Conservation (phyloP, 2,329 filamentous ascomycete genomes). For the Blumeria graminis region DNA sequence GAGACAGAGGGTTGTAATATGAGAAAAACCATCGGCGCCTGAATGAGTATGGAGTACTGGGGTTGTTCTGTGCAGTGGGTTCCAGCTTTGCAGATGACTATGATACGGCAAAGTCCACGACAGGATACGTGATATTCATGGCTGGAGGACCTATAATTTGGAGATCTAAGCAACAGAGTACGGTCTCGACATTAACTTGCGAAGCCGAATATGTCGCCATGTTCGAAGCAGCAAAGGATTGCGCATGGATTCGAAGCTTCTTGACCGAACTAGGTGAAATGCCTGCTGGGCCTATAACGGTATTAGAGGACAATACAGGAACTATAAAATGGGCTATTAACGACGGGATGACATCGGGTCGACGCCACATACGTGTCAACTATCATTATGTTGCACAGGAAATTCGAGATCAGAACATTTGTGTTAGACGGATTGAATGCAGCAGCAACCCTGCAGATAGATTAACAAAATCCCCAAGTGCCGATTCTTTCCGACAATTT, state of each 20-base stretch:
- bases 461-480: not conserved
- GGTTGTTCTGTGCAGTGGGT: not conserved
- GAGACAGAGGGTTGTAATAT: not conserved
- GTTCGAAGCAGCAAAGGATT: not conserved
- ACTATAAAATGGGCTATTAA: not conserved
- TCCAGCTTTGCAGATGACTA: not conserved
- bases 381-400: not conserved
- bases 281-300: not conserved
- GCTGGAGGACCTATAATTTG: not conserved
- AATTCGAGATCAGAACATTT: not conserved
- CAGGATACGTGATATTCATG: not conserved
- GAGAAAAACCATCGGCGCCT: not conserved
- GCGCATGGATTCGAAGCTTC: not conserved
- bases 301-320: not conserved
- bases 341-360: not conserved
- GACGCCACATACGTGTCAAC: not conserved
- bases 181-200: not conserved
- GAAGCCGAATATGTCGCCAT: not conserved
- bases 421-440: not conserved
- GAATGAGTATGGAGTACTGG: not conserved
- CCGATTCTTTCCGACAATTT: not conserved
- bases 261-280: not conserved
- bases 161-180: not conserved
- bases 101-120: not conserved
- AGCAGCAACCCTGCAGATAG: not conserved